Conservation (phyloP, 768 basidiomycete genomes). For the Scleroderma citrinum region DNA sequence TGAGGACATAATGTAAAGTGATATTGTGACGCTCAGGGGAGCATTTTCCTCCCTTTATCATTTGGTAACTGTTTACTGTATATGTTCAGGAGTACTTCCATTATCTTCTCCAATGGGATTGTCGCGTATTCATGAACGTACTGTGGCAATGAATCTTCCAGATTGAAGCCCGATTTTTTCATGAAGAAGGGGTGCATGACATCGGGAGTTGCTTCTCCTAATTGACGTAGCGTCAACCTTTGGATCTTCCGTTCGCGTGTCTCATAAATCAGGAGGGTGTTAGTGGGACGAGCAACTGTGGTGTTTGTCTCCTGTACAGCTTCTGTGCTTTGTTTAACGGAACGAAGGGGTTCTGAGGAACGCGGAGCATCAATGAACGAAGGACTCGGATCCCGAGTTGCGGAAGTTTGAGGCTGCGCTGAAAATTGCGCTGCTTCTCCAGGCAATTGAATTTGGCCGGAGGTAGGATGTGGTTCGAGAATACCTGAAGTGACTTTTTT, state of each 20-base stretch:
- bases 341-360: conserved; percentile 2
- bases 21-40: background rate
- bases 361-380: conserved; percentile 6
- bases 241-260: conserved; percentile 63
- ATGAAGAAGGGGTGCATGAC: conserved; percentile 86
- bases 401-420: background rate
- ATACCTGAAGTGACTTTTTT: conserved; percentile 30
- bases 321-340: conserved; percentile 9
- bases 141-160: conserved; percentile 80
- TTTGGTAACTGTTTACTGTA: conserved; percentile 66
- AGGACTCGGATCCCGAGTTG: background rate
- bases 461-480: conserved; percentile 8
- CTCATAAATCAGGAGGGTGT: conserved; percentile 40
- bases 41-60: conserved; percentile 7
- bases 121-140: conserved; percentile 86
- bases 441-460: conserved; percentile 5
- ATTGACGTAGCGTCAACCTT: conserved; percentile 76
- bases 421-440: background rate
- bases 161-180: conserved; percentile 77
- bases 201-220: conserved; percentile 85
- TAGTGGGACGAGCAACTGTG: conserved; percentile 4
- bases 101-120: conserved; percentile 76
- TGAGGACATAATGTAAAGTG: background rate
- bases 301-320: conserved; percentile 14
- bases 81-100: conserved; percentile 69